phyloP scores from a whole-genome alignment of 1,284 basidiomycete genomes.

The Anthracocystis panici-leucophaei region DNA sequence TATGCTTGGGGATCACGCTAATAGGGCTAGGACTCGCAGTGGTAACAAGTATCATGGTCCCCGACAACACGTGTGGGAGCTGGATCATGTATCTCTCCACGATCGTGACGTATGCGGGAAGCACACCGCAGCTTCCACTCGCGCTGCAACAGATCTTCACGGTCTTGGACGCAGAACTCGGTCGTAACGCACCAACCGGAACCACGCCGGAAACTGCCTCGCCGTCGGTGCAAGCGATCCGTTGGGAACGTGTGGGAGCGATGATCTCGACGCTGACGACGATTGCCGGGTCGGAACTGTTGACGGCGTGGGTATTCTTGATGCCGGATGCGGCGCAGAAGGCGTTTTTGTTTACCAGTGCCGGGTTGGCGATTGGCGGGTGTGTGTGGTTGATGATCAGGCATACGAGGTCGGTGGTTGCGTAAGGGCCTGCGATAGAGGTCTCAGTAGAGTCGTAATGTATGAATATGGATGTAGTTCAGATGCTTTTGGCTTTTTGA shows the following conservation, averaged over 20 bases:
- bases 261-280: conserved; percentile 32
- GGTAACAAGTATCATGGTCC: conserved; percentile 16
- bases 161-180: conserved; percentile 21
- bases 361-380: conserved; percentile 25
- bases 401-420: conserved; percentile 14
- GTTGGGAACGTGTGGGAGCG: conserved; percentile 28
- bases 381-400: conserved; percentile 32
- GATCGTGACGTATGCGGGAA: conserved; percentile 12
- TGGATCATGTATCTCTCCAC: conserved; percentile 30
- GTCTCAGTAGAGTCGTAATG: too few species aligned
- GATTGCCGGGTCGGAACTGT: conserved; percentile 14
- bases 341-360: conserved; percentile 29
- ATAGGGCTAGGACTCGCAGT: conserved; percentile 18
- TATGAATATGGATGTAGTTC: too few species aligned
- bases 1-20: conserved; percentile 16
- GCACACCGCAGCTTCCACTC: conserved; percentile 33
- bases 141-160: conserved; percentile 32
- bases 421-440: not conserved
- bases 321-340: conserved; percentile 24
- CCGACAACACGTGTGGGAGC: conserved; percentile 4
- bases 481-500: too few species aligned
- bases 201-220: not conserved
- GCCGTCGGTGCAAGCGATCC: conserved; percentile 11
- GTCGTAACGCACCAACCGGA: not conserved
- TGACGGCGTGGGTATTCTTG: conserved; percentile 36